phyloP scores from a whole-genome alignment of 1,139 yeast species.

The Starmera stellimalicola region DNA sequence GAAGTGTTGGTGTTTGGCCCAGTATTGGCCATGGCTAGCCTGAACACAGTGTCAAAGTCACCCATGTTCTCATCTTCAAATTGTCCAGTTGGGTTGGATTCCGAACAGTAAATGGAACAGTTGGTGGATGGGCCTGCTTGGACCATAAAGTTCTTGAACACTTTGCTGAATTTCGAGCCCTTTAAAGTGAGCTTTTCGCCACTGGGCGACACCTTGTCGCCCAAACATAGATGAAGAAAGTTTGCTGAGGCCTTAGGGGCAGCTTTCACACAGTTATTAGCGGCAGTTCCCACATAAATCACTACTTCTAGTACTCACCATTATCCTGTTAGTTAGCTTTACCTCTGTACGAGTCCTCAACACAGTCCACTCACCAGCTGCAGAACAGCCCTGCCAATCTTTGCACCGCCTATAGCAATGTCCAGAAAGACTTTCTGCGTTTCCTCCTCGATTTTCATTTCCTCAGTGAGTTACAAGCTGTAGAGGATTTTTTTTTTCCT shows the following conservation, averaged over 20 bases:
- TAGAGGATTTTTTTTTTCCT: too few species aligned
- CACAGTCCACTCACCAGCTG: slow-evolving; percentile 33
- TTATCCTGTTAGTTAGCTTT: slow-evolving; percentile 1
- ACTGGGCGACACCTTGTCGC: slow-evolving; percentile 19
- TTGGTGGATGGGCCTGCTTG: slow-evolving; percentile 45
- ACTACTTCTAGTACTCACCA: slow-evolving; percentile 1
- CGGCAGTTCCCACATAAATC: too few species aligned
- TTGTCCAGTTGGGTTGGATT: slow-evolving; percentile 18
- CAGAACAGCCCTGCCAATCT: slow-evolving; percentile 55
- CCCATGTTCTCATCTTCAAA: slow-evolving; percentile 57
- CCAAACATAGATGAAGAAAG: slow-evolving; percentile 38
- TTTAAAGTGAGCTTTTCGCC: slow-evolving; percentile 26
- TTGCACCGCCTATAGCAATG: slow-evolving; percentile 35
- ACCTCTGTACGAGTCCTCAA: too few species aligned
- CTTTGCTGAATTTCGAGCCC: slow-evolving; percentile 51
- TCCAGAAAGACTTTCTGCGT: slow-evolving; percentile 42
- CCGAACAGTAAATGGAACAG: slow-evolving; percentile 31
- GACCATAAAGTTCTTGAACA: slow-evolving; percentile 68
- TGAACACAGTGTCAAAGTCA: slow-evolving; percentile 36
- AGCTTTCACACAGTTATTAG: too few species aligned
- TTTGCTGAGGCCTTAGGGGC: slow-evolving; percentile 58
- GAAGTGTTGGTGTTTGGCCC: slow-evolving; percentile 58
- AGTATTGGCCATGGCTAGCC: slow-evolving; percentile 65
- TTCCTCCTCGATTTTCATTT: slow-evolving; percentile 7
- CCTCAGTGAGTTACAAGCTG: not conserved